Evolutionary conservation across 257 asterid genomes (phyloP).

Genomic region (Rehmannia glutinosa): DNA sequence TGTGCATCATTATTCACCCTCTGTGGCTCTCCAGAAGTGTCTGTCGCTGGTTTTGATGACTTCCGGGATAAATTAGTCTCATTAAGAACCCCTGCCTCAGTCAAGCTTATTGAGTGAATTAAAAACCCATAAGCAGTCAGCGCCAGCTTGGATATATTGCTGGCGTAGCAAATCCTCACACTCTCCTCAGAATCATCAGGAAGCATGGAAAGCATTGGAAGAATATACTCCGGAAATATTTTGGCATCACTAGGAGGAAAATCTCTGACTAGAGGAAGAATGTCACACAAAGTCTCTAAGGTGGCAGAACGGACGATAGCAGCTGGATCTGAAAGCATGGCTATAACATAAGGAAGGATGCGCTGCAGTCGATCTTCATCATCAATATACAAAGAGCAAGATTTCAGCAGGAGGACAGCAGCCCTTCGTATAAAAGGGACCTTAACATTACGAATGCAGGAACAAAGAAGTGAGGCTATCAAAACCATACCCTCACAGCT

Average conservation of each 20-base stretch:
- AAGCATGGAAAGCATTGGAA: constrained; percentile 99
- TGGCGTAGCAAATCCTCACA: constrained; percentile 96
- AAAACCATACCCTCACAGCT: constrained; percentile 99
- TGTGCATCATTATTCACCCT: constrained; percentile 66
- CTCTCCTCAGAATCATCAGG: constrained; percentile 99
- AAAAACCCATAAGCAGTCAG: constrained; percentile 94
- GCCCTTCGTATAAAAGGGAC: constrained; percentile 92
- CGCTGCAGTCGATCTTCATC: constrained; percentile 97
- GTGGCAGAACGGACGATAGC: constrained; percentile 99
- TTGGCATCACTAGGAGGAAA: constrained; percentile 99
- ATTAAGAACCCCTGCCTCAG: constrained; percentile 95
- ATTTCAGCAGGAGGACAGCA: constrained; percentile 86
- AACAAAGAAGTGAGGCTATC: constrained; percentile 93
- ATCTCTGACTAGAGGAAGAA: constrained; percentile 93
- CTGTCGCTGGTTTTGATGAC: constrained; percentile 42
- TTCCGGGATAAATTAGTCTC: constrained; percentile 61
- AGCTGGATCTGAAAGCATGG: constrained; percentile 92
- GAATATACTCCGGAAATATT: constrained; percentile 95
- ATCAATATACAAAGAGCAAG: constrained; percentile 87
- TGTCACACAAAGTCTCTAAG: constrained; percentile 88
- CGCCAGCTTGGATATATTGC: constrained; percentile 93
- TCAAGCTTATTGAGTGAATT: constrained; percentile 92
- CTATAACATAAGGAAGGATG: constrained; percentile 94
- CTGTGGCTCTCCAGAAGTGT: constrained; percentile 40
- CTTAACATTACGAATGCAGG: constrained; percentile 94